Evolutionary conservation across 1,284 basidiomycete species (phyloP).

Genomic region (Microbotryum saponariae): DNA sequence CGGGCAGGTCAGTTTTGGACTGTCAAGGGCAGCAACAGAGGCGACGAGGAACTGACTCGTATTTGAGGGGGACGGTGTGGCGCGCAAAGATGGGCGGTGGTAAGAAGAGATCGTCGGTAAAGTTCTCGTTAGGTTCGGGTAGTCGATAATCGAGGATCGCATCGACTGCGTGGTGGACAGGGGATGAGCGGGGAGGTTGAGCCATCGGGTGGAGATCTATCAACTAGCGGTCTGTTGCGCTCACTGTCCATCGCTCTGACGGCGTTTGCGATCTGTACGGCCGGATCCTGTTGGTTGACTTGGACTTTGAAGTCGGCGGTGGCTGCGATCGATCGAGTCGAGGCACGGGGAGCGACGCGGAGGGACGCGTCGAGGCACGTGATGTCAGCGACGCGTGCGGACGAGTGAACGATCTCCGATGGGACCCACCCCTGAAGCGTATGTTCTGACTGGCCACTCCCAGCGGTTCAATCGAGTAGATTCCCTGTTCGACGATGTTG

Average conservation of each 20-base stretch:
- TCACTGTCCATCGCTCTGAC: conserved; percentile 74
- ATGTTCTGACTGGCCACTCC: conserved; percentile 73
- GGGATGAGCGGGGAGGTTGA: background rate
- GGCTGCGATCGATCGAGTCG: conserved; percentile 46
- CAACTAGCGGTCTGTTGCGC: conserved; percentile 5
- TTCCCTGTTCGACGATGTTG: conserved; percentile 50
- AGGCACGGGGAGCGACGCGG: background rate
- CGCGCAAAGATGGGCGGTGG: conserved; percentile 78
- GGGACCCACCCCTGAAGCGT: conserved; percentile 71
- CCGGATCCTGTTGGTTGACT: conserved; percentile 52
- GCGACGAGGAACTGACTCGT: conserved; percentile 52
- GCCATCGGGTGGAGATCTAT: background rate
- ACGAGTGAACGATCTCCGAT: too few relatives aligned
- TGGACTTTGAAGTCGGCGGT: conserved; percentile 88
- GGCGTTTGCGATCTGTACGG: conserved; percentile 58
- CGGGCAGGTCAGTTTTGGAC: background rate
- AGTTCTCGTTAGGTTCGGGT: conserved; percentile 27
- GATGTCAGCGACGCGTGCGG: conserved; percentile 1
- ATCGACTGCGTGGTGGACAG: conserved; percentile 21
- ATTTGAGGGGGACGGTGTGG: conserved; percentile 64
- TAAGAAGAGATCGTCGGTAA: conserved; percentile 50
- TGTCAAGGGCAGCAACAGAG: background rate
- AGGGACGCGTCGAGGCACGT: background rate
- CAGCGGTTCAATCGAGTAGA: conserved; percentile 69
- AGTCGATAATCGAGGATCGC: conserved; percentile 15